Evolutionary conservation across 2,329 filamentous ascomycete genomes (phyloP).

Genomic region (Venturia aucupariae): DNA sequence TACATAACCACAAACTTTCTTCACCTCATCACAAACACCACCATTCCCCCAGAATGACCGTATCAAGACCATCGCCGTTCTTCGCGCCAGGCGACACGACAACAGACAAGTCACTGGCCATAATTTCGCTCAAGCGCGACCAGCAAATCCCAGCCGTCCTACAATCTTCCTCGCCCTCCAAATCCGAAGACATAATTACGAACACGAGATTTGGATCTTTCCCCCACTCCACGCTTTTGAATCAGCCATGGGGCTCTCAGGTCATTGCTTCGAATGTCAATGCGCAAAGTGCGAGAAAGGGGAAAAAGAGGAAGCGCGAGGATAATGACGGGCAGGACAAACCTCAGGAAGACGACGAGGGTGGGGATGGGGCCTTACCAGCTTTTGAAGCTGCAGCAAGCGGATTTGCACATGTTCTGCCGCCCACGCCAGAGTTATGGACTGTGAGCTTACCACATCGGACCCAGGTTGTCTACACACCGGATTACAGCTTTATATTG

Average conservation of each 20-base stretch:
- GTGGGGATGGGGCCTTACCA: conserved; percentile 23
- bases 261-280: conserved; percentile 83
- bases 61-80: conserved; percentile 56
- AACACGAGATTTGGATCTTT: conserved; percentile 89
- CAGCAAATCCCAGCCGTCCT: conserved; percentile 65
- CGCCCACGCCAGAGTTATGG: conserved; percentile 75
- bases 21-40: no score
- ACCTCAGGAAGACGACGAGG: conserved; percentile 19
- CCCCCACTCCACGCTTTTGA: conserved; percentile 46
- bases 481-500: conserved; percentile 77
- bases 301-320: conserved; percentile 37
- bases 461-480: conserved; percentile 80
- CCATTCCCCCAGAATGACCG: neutral
- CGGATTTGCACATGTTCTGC: conserved; percentile 70
- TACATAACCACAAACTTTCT: no score
- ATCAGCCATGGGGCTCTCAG: conserved; percentile 83
- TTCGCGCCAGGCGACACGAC: conserved; percentile 59
- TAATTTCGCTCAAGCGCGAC: conserved; percentile 84
- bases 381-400: conserved; percentile 14
- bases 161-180: conserved; percentile 21
- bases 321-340: conserved; percentile 29
- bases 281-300: conserved; percentile 58
- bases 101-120: conserved; percentile 58
- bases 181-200: conserved; percentile 42
- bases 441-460: conserved; percentile 70